phyloP scores from a whole-genome alignment of 192 early-diverging fungal species.

The Backusella sp. region DNA sequence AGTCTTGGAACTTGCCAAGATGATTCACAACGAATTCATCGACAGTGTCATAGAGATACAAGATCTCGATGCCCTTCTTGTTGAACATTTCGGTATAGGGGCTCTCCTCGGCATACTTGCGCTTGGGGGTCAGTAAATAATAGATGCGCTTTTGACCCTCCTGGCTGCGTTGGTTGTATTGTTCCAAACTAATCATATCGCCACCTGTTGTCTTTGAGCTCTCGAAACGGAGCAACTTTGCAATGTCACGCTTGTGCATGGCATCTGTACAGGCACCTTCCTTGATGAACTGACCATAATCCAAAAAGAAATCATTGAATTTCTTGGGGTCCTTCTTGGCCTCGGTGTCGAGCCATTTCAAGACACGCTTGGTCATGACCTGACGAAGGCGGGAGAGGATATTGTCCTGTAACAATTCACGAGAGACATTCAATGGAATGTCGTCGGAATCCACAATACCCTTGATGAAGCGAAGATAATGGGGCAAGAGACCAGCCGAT shows the following conservation, averaged over 20 bases:
- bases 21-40: constrained; percentile 61
- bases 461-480: constrained; percentile 76
- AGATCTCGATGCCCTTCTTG: constrained; percentile 69
- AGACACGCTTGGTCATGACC: constrained; percentile 52
- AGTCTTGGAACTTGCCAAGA: constrained; percentile 56
- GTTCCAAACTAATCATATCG: constrained; percentile 61
- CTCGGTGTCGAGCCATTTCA: constrained; percentile 56
- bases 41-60: constrained; percentile 61
- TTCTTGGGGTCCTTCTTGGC: constrained; percentile 44
- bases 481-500: constrained; percentile 68
- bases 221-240: constrained; percentile 62
- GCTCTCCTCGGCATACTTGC: constrained; percentile 55
- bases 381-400: constrained; percentile 56
- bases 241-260: constrained; percentile 49
- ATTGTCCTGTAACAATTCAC: constrained; percentile 78
- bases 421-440: constrained; percentile 81
- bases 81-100: constrained; percentile 77
- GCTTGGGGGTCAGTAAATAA: constrained; percentile 59
- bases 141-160: constrained; percentile 76
- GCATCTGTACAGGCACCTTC: constrained; percentile 75
- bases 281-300: constrained; percentile 71
- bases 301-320: constrained; percentile 59
- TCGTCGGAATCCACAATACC: constrained; percentile 85
- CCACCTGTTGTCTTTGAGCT: constrained; percentile 38
- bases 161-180: constrained; percentile 69